These are phyloP conservation scores for Beauveria pseudobassiana DNA, from an alignment of 2,329 filamentous ascomycete species.

Conservation along the genomic window DNA sequence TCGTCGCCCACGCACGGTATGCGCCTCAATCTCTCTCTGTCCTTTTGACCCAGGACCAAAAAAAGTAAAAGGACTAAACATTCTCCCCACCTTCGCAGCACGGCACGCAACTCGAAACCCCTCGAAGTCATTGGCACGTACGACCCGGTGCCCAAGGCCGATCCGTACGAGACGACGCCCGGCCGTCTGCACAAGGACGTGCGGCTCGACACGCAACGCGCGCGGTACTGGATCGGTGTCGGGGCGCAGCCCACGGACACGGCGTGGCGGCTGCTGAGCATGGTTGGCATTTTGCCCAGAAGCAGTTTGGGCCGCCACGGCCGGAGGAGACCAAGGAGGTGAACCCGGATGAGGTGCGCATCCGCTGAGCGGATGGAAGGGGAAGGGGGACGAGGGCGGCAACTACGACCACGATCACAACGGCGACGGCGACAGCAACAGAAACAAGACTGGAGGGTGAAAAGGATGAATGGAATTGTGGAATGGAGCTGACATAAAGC, in stretches of 20 bases:
- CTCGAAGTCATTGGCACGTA: constrained; percentile 87
- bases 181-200: constrained; percentile 83
- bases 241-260: constrained; percentile 90
- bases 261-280: constrained; percentile 75
- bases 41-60: no score
- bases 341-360: constrained; percentile 20
- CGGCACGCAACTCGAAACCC: constrained; percentile 78
- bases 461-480: no score
- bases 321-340: constrained; percentile 12
- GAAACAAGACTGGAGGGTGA: not conserved
- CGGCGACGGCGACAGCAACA: not conserved
- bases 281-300: constrained; percentile 52
- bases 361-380: constrained; percentile 18
- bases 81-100: constrained; percentile 39
- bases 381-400: not conserved
- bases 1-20: constrained; percentile 86
- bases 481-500: no score
- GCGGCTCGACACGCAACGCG: constrained; percentile 70
- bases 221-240: constrained; percentile 94
- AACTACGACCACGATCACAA: not conserved
- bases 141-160: constrained; percentile 57
- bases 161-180: constrained; percentile 49
- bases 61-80: not conserved
- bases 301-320: constrained; percentile 26
- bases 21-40: constrained; percentile 15